These are phyloP conservation scores for Chaetomiaceae sp. DNA, from an alignment of 2,329 filamentous ascomycete genomes.

Conservation along the genomic window DNA sequence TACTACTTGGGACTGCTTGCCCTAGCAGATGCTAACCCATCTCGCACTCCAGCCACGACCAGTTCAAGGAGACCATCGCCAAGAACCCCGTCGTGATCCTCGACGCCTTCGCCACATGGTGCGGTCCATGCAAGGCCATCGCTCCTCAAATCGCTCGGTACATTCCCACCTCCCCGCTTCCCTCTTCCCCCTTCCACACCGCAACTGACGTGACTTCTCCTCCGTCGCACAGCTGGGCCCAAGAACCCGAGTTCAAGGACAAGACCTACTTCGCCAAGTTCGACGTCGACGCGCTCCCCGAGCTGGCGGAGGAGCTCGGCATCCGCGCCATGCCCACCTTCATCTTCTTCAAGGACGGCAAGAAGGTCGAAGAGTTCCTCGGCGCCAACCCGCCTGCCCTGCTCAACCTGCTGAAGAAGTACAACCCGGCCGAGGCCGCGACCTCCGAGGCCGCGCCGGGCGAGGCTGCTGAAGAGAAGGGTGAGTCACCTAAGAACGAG, in stretches of 20 bases:
- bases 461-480: not conserved
- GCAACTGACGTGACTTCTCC: not conserved
- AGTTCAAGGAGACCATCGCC: slow-evolving; percentile 36
- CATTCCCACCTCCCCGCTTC: slow-evolving; percentile 31
- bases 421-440: slow-evolving; percentile 10
- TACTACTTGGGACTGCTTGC: not conserved
- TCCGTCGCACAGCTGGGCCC: slow-evolving; percentile 47
- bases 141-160: slow-evolving; percentile 68
- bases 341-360: slow-evolving; percentile 73
- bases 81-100: slow-evolving; percentile 59
- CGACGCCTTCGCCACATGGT: slow-evolving; percentile 88
- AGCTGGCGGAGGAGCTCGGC: slow-evolving; percentile 70
- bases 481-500: not conserved
- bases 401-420: slow-evolving; percentile 38
- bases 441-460: not conserved
- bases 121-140: slow-evolving; percentile 91
- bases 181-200: not conserved
- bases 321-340: slow-evolving; percentile 94
- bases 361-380: slow-evolving; percentile 68
- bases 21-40: not conserved
- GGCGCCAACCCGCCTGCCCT: slow-evolving; percentile 76
- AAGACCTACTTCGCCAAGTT: slow-evolving; percentile 76
- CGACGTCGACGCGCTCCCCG: slow-evolving; percentile 78
- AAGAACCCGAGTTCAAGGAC: slow-evolving; percentile 50
- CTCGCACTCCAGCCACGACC: slow-evolving; percentile 16